These are phyloP conservation scores for Annulohypoxylon truncatum DNA, from an alignment of 2,329 filamentous ascomycete species.

Conservation along the genomic window DNA sequence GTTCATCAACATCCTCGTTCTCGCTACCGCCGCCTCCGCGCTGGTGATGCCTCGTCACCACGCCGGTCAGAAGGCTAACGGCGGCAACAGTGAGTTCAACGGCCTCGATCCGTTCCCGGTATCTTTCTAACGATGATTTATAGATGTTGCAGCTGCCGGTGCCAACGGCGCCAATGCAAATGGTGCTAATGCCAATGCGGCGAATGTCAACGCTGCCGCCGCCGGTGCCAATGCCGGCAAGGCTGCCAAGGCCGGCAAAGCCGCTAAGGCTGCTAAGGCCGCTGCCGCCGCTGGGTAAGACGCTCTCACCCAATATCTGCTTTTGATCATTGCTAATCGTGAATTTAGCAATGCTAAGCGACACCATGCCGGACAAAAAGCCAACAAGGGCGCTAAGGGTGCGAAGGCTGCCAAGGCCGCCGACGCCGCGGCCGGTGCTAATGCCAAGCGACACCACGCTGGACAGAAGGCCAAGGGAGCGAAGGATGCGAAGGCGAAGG, in stretches of 20 bases:
- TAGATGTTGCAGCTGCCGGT: constrained; percentile 27
- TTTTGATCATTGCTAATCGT: background rate
- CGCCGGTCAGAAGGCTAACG: constrained; percentile 39
- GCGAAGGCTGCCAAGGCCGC: constrained; percentile 16
- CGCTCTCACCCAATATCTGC: background rate
- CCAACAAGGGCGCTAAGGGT: background rate
- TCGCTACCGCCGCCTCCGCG: constrained; percentile 43
- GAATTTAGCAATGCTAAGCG: constrained; percentile 36
- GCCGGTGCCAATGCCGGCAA: constrained; percentile 1
- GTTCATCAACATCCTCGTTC: constrained; percentile 44
- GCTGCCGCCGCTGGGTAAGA: background rate
- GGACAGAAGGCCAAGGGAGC: constrained; percentile 6
- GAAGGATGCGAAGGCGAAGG: constrained; percentile 15
- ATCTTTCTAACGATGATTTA: background rate
- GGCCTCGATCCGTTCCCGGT: background rate
- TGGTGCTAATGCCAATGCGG: constrained; percentile 8
- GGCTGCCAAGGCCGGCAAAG: background rate
- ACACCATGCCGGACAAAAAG: constrained; percentile 28
- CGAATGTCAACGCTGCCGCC: background rate
- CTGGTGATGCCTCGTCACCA: constrained; percentile 45
- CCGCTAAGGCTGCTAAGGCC: background rate
- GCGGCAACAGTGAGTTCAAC: constrained; percentile 26
- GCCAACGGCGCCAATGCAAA: too few species aligned
- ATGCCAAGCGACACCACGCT: constrained; percentile 38
- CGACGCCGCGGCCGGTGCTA: background rate